A percentile compares a stretch with the other conserved stretches of the same genome.
These are phyloP conservation scores for Pelargonium nanum DNA, from an alignment of 345 rosid species.

Conservation along the genomic window DNA sequence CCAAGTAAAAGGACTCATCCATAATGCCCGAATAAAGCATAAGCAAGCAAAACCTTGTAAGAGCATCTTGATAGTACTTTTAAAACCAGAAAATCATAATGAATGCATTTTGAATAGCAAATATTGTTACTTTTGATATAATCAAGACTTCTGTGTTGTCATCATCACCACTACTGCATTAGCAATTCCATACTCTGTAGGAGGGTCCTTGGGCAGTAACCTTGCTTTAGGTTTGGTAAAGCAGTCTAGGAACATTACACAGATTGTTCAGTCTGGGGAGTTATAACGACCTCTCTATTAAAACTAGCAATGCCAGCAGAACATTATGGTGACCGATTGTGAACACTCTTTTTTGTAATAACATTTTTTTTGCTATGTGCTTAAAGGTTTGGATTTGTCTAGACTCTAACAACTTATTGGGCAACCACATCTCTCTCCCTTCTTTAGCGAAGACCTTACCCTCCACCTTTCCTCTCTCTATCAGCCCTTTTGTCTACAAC, in stretches of 20 bases:
- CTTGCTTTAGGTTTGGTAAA: not conserved
- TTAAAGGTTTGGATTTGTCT: too few relatives aligned
- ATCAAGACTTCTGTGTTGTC: not conserved
- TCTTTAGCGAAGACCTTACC: too few relatives aligned
- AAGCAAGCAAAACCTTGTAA: not conserved
- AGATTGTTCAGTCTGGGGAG: not conserved
- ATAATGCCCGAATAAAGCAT: not conserved
- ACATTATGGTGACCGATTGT: too few relatives aligned
- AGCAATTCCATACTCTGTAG: not conserved
- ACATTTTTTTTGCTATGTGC: too few relatives aligned
- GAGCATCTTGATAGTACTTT: not conserved
- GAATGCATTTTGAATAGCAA: not conserved
- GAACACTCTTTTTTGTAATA: too few relatives aligned
- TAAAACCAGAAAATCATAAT: not conserved
- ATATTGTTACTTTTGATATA: not conserved
- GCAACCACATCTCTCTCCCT: too few relatives aligned
- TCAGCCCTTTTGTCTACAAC: not conserved
- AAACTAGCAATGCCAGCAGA: too few relatives aligned
- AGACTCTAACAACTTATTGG: too few relatives aligned
- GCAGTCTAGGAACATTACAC: not conserved
- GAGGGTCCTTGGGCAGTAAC: not conserved
- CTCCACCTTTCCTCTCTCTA: too few relatives aligned
- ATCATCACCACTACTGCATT: not conserved
- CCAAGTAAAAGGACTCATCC: not conserved
- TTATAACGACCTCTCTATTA: too few relatives aligned